Conservation (phyloP, 305 asterid species). For the Nicotiana rustica region DNA sequence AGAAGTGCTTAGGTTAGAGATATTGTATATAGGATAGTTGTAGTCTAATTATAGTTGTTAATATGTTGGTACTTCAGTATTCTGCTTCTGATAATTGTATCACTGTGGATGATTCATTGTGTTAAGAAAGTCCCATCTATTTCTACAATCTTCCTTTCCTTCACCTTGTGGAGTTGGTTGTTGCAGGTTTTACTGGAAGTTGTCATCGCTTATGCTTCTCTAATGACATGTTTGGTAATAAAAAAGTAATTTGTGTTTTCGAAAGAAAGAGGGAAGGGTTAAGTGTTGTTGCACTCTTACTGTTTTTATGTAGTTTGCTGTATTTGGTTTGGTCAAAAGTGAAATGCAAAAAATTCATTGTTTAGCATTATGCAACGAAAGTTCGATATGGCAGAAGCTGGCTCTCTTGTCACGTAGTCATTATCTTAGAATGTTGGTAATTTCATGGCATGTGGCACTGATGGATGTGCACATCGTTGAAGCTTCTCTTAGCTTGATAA, state of each 20-base stretch:
- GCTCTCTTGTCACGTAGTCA: no score
- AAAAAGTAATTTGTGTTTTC: not conserved
- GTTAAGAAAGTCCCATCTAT: conserved; percentile 13
- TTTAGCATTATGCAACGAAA: not conserved
- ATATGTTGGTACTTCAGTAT: not conserved
- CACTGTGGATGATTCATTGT: not conserved
- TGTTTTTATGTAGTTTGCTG: conserved; percentile 15
- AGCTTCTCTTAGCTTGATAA: conserved; percentile 27
- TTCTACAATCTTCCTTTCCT: conserved; percentile 1
- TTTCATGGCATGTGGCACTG: not conserved
- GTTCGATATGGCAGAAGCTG: not conserved
- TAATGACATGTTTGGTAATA: not conserved
- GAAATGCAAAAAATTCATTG: not conserved
- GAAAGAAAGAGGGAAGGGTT: not conserved
- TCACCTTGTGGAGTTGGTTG: not conserved
- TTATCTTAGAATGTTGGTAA: not conserved
- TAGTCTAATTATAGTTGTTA: not conserved
- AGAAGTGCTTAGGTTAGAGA: not conserved
- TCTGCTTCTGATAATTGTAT: not conserved
- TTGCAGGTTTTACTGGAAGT: conserved; percentile 4
- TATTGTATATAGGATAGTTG: not conserved
- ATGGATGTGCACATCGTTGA: not conserved
- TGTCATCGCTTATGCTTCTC: conserved; percentile 5
- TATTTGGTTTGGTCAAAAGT: not conserved
- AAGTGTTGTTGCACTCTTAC: not conserved